A percentile compares a stretch with the other conserved stretches of the same genome.
Evolutionary conservation across 495 filamentous ascomycete species (phyloP).

Genomic region (Chaetomium tenue): DNA sequence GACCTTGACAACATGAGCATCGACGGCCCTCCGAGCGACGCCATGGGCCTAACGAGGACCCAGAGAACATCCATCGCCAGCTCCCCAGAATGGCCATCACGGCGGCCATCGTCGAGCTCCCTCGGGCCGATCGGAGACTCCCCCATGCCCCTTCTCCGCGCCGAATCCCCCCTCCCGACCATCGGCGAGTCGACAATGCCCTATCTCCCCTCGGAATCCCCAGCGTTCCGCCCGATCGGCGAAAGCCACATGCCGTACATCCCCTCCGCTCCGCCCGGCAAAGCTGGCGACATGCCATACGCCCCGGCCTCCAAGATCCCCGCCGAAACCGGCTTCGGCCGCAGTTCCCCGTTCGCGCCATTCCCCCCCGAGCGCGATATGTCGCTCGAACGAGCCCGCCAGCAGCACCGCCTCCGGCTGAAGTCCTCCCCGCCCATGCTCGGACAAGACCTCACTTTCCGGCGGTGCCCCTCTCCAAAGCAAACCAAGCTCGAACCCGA

Average conservation of each 20-base stretch:
- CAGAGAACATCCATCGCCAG: constrained; percentile 35
- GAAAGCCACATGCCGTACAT: constrained; percentile 42
- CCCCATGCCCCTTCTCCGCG: constrained; percentile 40
- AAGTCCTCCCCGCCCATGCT: constrained; percentile 77
- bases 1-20: constrained; percentile 47
- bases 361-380: constrained; percentile 44
- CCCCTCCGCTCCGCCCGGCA: constrained; percentile 36
- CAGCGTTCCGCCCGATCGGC: constrained; percentile 35
- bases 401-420: constrained; percentile 39
- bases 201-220: constrained; percentile 32
- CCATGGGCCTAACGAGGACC: constrained; percentile 41
- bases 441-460: constrained; percentile 70
- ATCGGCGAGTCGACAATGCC: constrained; percentile 38
- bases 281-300: constrained; percentile 38
- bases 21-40: constrained; percentile 43
- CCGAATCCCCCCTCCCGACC: constrained; percentile 40
- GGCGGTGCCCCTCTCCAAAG: constrained; percentile 73
- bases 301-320: constrained; percentile 34
- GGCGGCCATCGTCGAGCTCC: constrained; percentile 24
- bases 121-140: constrained; percentile 40
- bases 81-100: constrained; percentile 33
- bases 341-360: constrained; percentile 34
- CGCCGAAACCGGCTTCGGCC: constrained; percentile 34
- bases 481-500: constrained; percentile 73
- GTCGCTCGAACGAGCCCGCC: constrained; percentile 39